phyloP scores from a whole-genome alignment of 139 green algal species.

The Haematococcus lacustris region DNA sequence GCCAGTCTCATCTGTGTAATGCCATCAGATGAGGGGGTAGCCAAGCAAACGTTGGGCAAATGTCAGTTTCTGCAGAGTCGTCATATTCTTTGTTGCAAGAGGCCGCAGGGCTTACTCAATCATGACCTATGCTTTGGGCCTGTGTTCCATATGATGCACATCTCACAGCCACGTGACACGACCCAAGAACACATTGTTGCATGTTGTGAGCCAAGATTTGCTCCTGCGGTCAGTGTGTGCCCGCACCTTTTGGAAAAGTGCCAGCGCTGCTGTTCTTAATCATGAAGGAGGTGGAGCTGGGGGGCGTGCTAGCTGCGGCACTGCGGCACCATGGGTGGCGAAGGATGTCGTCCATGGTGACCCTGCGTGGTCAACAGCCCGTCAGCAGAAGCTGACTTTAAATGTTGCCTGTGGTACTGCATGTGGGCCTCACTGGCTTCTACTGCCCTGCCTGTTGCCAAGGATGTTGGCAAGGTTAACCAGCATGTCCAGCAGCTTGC shows the following conservation, averaged over 20 bases:
- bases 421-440: background rate
- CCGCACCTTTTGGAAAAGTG: too few relatives aligned
- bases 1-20: too few relatives aligned
- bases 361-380: too few relatives aligned
- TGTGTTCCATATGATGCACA: too few relatives aligned
- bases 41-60: too few relatives aligned
- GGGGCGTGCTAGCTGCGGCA: background rate
- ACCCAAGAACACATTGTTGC: background rate
- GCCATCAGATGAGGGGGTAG: too few relatives aligned
- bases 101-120: too few relatives aligned
- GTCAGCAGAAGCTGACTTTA: background rate
- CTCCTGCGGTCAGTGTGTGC: background rate
- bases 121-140: too few relatives aligned
- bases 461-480: background rate
- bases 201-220: background rate
- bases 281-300: background rate
- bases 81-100: too few relatives aligned
- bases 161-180: background rate
- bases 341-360: constrained; percentile 27
- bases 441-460: background rate
- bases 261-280: background rate
- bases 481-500: background rate
- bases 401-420: background rate
- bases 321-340: constrained; percentile 17
- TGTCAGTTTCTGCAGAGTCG: too few relatives aligned